Percentiles rank a stretch among this genome's conserved stretches.
Evolutionary conservation across 2,329 filamentous ascomycete genomes (phyloP).

Genomic region (Fusarium concolor): DNA sequence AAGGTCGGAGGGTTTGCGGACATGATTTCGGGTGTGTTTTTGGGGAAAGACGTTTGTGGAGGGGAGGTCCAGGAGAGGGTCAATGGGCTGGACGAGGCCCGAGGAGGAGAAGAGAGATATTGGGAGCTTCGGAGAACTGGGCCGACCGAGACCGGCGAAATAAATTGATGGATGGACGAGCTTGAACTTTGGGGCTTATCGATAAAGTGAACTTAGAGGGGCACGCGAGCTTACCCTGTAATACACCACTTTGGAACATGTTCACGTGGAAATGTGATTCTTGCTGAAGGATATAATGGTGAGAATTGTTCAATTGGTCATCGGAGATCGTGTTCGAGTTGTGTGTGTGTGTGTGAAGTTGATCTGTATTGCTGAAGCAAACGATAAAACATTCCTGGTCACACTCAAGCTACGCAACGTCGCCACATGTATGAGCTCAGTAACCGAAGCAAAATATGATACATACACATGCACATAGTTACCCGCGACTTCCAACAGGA

Average conservation of each 20-base stretch:
- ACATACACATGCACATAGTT: too few relatives aligned
- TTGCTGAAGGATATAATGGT: neutral
- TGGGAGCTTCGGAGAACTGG: conserved; percentile 27
- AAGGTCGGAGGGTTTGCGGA: conserved; percentile 57
- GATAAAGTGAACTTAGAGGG: conserved; percentile 37
- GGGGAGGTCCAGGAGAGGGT: neutral
- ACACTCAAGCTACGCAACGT: neutral
- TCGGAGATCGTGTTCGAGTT: too few relatives aligned
- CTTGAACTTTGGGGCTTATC: conserved; percentile 38
- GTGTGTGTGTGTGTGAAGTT: neutral
- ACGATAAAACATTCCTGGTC: too few relatives aligned
- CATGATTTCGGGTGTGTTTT: neutral
- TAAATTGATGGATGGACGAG: conserved; percentile 28
- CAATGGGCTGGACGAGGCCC: conserved; percentile 18
- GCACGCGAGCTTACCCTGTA: conserved; percentile 29
- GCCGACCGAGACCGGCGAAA: conserved; percentile 45
- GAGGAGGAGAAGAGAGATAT: conserved; percentile 13
- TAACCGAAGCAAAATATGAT: neutral
- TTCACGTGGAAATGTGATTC: neutral
- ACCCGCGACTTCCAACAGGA: too few relatives aligned
- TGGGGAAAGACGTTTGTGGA: neutral
- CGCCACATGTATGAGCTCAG: neutral
- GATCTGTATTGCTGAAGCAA: neutral
- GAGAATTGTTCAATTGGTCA: neutral
- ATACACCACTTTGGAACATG: neutral